A percentile compares a stretch with the other conserved stretches of the same genome.
Evolutionary conservation across 345 rosid species (phyloP).

Genomic region (Dovyalis caffra): DNA sequence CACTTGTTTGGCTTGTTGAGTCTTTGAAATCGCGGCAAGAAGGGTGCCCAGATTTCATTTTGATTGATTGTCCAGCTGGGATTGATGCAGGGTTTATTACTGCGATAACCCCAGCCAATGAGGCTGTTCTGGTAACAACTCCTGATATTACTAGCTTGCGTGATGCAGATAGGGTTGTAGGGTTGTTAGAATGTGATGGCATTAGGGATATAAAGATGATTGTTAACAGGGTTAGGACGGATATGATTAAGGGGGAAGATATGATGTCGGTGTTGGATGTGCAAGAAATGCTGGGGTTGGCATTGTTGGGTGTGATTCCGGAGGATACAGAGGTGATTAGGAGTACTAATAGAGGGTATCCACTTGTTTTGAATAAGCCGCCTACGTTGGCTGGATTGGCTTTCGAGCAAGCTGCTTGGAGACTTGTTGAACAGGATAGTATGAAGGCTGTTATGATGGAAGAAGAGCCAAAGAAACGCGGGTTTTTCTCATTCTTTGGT

Average conservation of each 20-base stretch:
- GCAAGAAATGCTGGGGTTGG: slow-evolving; percentile 89
- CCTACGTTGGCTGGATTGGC: slow-evolving; percentile 95
- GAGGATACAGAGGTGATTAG: slow-evolving; percentile 91
- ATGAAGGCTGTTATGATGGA: slow-evolving; percentile 96
- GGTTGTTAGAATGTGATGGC: slow-evolving; percentile 86
- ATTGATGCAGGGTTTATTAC: slow-evolving; percentile 99
- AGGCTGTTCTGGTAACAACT: slow-evolving; percentile 82
- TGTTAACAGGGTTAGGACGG: slow-evolving; percentile 88
- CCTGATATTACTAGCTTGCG: slow-evolving; percentile 87
- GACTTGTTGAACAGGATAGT: slow-evolving; percentile 94
- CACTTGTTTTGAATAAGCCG: slow-evolving; percentile 83
- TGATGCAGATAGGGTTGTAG: slow-evolving; percentile 88
- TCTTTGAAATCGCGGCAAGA: slow-evolving; percentile 65
- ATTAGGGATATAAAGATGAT: slow-evolving; percentile 93
- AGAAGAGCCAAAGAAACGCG: slow-evolving; percentile 88
- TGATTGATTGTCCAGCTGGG: slow-evolving; percentile 93
- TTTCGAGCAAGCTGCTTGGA: slow-evolving; percentile 98
- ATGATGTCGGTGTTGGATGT: slow-evolving; percentile 97
- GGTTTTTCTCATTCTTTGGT: slow-evolving; percentile 89
- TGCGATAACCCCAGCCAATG: slow-evolving; percentile 94
- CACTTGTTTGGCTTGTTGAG: slow-evolving; percentile 87
- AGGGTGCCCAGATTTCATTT: slow-evolving; percentile 76
- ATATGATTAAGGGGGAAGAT: slow-evolving; percentile 97
- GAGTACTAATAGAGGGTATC: slow-evolving; percentile 89
- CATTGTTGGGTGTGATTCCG: slow-evolving; percentile 79